Percentiles rank a stretch among this genome's conserved stretches.
phyloP scores from a whole-genome alignment of 1,139 yeast genomes.

The Saccharomyces hybrid region DNA sequence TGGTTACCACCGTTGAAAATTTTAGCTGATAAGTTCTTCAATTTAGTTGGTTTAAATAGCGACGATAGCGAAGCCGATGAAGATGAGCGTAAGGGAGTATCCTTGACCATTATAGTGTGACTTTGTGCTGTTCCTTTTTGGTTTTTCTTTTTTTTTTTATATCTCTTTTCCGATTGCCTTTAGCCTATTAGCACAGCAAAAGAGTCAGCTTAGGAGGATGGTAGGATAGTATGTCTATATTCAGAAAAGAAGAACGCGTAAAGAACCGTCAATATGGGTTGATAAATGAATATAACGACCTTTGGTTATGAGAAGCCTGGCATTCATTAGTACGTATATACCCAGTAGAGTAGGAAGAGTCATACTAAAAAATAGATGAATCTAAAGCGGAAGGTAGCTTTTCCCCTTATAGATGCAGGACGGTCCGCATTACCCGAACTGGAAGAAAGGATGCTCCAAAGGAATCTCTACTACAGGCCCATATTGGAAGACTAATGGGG shows the following conservation, averaged over 20 bases:
- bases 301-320: neutral
- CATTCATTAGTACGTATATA: neutral
- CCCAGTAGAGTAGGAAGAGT: neutral
- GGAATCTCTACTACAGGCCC: neutral
- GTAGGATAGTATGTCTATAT: neutral
- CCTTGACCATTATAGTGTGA: neutral
- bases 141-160: neutral
- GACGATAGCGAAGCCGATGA: neutral
- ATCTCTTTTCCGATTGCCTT: neutral
- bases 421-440: neutral
- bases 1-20: neutral
- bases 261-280: neutral
- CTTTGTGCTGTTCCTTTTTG: neutral
- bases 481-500: neutral
- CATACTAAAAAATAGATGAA: neutral
- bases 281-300: neutral
- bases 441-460: neutral
- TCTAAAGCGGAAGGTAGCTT: neutral
- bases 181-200: neutral
- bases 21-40: neutral
- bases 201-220: neutral
- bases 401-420: neutral
- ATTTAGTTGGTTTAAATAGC: neutral
- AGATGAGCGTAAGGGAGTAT: neutral
- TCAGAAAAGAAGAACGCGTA: neutral